These are phyloP conservation scores for Puccinia horiana DNA, from an alignment of 1,284 basidiomycete genomes.

Conservation along the genomic window DNA sequence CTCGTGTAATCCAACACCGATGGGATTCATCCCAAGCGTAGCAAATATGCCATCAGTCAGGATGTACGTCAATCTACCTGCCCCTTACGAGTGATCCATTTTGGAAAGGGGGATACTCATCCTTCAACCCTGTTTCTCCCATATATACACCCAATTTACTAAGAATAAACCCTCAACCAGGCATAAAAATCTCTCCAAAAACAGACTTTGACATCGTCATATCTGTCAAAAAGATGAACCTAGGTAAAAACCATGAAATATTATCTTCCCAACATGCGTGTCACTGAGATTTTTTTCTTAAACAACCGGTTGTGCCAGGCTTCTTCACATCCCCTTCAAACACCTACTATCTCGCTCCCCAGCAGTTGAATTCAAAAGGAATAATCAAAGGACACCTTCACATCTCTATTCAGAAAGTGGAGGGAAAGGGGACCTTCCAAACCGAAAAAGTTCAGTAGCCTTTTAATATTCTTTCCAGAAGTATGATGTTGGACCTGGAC, in stretches of 20 bases:
- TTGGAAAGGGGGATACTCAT: too few species aligned
- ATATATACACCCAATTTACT: not conserved
- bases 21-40: constrained; percentile 29
- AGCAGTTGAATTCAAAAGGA: constrained; percentile 36
- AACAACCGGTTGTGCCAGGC: not conserved
- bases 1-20: constrained; percentile 47
- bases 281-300: not conserved
- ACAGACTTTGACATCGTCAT: constrained; percentile 11
- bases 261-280: not conserved
- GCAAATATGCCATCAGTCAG: constrained; percentile 44
- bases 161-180: constrained; percentile 1
- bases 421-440: not conserved
- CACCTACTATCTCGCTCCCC: constrained; percentile 39
- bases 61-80: constrained; percentile 24
- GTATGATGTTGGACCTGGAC: too few species aligned
- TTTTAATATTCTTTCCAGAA: not conserved
- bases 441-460: constrained; percentile 13
- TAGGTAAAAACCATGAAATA: not conserved
- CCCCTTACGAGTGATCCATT: too few species aligned
- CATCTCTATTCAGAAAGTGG: constrained; percentile 5
- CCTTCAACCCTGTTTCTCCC: too few species aligned
- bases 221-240: not conserved
- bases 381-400: constrained; percentile 31
- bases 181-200: not conserved
- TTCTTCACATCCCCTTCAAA: constrained; percentile 26